These are phyloP conservation scores for Croton setiger DNA, from an alignment of 441 rosid species.

Conservation along the genomic window DNA sequence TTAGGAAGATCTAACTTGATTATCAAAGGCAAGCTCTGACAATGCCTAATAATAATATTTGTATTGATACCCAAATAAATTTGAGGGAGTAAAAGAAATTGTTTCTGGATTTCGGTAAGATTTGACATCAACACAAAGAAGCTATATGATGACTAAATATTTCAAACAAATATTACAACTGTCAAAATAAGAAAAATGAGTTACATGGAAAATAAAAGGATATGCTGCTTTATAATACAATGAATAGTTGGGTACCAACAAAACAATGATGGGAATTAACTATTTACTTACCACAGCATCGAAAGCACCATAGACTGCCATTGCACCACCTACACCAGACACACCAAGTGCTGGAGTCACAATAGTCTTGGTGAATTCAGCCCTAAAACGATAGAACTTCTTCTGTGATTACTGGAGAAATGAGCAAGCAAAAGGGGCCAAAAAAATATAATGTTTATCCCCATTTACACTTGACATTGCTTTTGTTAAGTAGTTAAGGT, in stretches of 20 bases:
- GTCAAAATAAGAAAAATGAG: neutral
- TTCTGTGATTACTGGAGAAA: neutral
- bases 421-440: neutral
- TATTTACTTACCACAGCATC: slow-evolving; percentile 69
- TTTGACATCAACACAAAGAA: neutral
- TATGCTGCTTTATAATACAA: neutral
- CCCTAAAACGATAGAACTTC: slow-evolving; percentile 42
- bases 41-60: neutral
- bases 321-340: slow-evolving; percentile 85
- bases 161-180: neutral
- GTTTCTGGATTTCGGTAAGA: neutral
- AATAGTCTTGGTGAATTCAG: slow-evolving; percentile 80
- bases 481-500: too few relatives aligned
- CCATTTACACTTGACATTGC: too few relatives aligned
- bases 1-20: neutral
- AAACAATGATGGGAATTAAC: slow-evolving; percentile 10
- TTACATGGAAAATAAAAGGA: neutral
- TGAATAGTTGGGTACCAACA: neutral
- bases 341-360: slow-evolving; percentile 80
- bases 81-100: neutral
- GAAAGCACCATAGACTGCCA: slow-evolving; percentile 93
- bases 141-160: neutral
- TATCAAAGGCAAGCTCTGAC: neutral
- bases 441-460: neutral
- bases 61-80: neutral